Percentiles rank a stretch among this genome's conserved stretches.
These are phyloP conservation scores for Linum trigynum DNA, from an alignment of 345 rosid species.

Conservation along the genomic window DNA sequence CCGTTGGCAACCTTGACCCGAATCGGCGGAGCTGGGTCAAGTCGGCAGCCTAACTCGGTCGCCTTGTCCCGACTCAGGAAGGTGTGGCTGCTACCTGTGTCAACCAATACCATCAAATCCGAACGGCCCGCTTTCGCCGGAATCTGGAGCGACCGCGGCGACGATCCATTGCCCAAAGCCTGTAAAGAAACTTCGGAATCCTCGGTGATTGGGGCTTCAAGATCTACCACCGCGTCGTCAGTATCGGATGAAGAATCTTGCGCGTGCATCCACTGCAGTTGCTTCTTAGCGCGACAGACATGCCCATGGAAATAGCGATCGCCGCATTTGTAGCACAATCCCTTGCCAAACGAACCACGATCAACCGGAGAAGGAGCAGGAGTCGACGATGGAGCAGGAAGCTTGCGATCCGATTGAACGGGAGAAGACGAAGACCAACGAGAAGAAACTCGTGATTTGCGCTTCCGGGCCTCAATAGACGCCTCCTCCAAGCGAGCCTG, in stretches of 20 bases:
- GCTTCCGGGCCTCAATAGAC: background rate
- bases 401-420: too few species aligned
- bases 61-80: background rate
- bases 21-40: background rate
- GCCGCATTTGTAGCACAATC: background rate
- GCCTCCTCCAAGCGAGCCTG: background rate
- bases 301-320: background rate
- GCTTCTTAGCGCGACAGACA: background rate
- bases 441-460: too few species aligned
- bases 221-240: background rate
- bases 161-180: background rate
- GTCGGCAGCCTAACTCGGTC: background rate
- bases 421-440: background rate
- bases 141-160: background rate
- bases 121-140: background rate
- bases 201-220: background rate
- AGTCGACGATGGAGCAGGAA: too few species aligned
- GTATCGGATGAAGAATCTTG: background rate
- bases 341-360: background rate
- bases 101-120: background rate
- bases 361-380: background rate
- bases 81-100: background rate
- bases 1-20: background rate
- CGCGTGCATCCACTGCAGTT: background rate
- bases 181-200: background rate